Evolutionary conservation across 2,329 filamentous ascomycete genomes (phyloP), one percentile per base, ranked within the genome.

Genomic region (Dothistroma septosporum): DNA sequence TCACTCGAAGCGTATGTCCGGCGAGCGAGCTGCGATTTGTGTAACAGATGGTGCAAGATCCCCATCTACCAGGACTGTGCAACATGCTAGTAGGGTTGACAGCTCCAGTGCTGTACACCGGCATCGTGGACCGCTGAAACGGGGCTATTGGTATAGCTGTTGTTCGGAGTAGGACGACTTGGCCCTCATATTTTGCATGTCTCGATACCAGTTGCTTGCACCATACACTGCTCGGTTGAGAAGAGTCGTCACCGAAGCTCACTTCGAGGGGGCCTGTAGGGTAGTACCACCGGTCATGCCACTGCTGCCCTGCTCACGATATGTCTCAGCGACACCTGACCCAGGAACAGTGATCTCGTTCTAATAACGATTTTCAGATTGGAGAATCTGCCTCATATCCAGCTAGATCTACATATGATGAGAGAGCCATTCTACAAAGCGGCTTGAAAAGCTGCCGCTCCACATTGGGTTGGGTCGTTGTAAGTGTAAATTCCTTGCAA

Each of bases 341-440:
- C n/a, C 14, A 16, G 16, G 35, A 37, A 11, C 11, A 52, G 24
- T 49, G 5, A 58, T 12, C 32, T 44, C 14, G 14, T 44, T 44
- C 19, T 21, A 22, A 49, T 6, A 24, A 55, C 55, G 35, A 22
- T 41, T 28, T 33, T 47, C 28, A 46, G 24, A 46, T 53, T 53
- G 57, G 50, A 53, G 41, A 49, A 28, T 28, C 49, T 53, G 41
- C 48, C 57, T 37, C 49, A 21, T 37, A 22, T 28, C 31, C 35
- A 46, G 21, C 35, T 24, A 24, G 33, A 35, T 53, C 28, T 35
- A 53, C 28, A 53, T 14, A 50, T 50, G 47, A 55, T 65, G 50
- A 22, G 66, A 66, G 63, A 49, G 55, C 49, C 62, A 67, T 49
- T 64, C 53, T 67, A 69, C 67, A 69, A 63, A 24, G 61, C 65